Evolutionary conservation across 352 stramenopile genomes (phyloP), one percentile per base, ranked within the genome.

Genomic region (Globisporangium canariense): DNA sequence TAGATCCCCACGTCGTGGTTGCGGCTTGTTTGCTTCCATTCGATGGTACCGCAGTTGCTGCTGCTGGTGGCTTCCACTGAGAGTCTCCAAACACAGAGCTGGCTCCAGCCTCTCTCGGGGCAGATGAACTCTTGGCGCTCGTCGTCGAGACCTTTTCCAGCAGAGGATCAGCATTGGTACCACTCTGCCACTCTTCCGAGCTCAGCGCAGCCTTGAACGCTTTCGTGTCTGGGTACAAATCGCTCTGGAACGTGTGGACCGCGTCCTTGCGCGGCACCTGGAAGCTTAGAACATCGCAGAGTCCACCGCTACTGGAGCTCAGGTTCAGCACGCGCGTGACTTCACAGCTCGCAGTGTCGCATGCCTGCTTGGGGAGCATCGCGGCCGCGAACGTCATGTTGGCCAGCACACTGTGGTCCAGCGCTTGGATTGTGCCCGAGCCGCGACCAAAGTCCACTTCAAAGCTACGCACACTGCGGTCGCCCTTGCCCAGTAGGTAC

Each of bases 151-250:
- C 75, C 18, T 28, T 20, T 34, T 76, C 69, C 13, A 90, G 41
- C 18, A 81, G 34, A 0, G 83, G 85, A 41, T 76, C 60, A 5
- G 78, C 77, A 51, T 87, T 82, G 25, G 52, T 22, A 7, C 81
- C 80, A 6, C 58, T 63, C 8, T 34, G 51, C 83, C 83, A 94
- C 46, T 89, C 70, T 1, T 58, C 53, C 6, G 72, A 51, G 18
- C 58, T 78, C 49, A 91, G 58, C 5, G 86, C 75, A 2, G 83
- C 50, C 58, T 63, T 70, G 43, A 62, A 32, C 3, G 75, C 70
- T 30, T 70, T 60, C 11, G 83, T 91, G 25, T 88, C 70, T 0
- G 83, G 86, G 69, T 87, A 94, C 73, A 94, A 75, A 67, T 94
- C 86, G 46, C 66, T 77, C 62, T 94, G 86, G 66, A 93, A 94